Conservation (phyloP, 108 stramenopile genomes). For the Cyclotella sp. region DNA sequence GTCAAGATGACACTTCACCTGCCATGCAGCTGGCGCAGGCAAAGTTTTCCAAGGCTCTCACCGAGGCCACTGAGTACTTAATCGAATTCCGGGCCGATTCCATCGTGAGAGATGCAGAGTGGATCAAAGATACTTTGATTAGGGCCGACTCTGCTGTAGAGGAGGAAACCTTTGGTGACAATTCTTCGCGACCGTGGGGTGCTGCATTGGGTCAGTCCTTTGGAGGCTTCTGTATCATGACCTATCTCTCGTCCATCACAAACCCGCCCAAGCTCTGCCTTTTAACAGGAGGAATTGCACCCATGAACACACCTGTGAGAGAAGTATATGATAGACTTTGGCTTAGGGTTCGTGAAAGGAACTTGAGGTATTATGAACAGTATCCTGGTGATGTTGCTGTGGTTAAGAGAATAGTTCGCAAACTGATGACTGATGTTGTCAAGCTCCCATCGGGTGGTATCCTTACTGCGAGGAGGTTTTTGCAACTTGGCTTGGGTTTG, state of each 20-base stretch:
- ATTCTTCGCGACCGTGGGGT: constrained; percentile 69
- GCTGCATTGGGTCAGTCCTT: constrained; percentile 89
- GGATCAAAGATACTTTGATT: constrained; percentile 74
- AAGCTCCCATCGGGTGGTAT: constrained; percentile 83
- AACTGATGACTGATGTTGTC: constrained; percentile 40
- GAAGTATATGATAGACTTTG: constrained; percentile 70
- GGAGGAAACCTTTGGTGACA: constrained; percentile 8
- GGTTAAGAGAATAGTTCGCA: constrained; percentile 80
- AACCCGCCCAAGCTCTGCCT: constrained; percentile 75
- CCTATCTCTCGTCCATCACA: constrained; percentile 79
- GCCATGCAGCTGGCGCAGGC: constrained; percentile 35
- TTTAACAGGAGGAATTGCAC: constrained; percentile 93
- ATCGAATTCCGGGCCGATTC: constrained; percentile 87
- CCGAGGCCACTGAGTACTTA: constrained; percentile 76
- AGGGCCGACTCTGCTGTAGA: constrained; percentile 26
- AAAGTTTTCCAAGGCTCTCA: constrained; percentile 52
- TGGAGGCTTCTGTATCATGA: constrained; percentile 94
- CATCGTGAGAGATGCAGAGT: constrained; percentile 92
- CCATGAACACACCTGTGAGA: constrained; percentile 67
- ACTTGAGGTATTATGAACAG: constrained; percentile 80
- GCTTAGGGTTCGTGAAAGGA: constrained; percentile 81
- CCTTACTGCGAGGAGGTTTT: constrained; percentile 88
- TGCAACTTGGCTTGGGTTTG: constrained; percentile 86
- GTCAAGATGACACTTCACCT: constrained; percentile 6
- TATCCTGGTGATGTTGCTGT: constrained; percentile 87